A percentile compares a stretch with the other conserved stretches of the same genome.
Conservation (phyloP, 148 eudicot species). For the Rheum nobile region DNA sequence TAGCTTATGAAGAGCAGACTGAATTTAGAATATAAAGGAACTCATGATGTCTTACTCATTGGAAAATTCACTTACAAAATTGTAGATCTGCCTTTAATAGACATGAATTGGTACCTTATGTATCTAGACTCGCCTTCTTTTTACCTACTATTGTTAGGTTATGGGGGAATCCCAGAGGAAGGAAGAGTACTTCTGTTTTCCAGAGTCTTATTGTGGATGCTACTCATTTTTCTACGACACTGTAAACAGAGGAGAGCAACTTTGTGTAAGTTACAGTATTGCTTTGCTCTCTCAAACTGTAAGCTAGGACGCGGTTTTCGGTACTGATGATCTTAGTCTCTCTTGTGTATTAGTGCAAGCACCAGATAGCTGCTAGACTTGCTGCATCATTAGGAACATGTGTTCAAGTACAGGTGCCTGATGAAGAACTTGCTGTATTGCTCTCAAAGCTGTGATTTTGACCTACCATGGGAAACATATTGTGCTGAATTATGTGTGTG, state of each 20-base stretch:
- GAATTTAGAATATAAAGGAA: too few species aligned
- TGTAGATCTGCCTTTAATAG: too few species aligned
- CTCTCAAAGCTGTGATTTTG: conserved; percentile 50
- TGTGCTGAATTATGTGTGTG: background rate
- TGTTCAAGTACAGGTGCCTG: conserved; percentile 53
- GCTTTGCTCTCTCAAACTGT: background rate
- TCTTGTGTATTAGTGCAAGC: conserved; percentile 57
- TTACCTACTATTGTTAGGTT: conserved; percentile 28
- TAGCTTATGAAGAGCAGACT: background rate
- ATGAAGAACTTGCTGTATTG: conserved; percentile 69
- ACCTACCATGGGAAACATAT: background rate
- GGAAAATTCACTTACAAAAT: too few species aligned
- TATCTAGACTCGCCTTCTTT: background rate
- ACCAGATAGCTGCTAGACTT: conserved; percentile 93
- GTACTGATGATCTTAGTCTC: background rate
- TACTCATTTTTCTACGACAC: conserved; percentile 90
- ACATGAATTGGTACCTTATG: background rate
- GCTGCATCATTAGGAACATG: conserved; percentile 60
- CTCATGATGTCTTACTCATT: too few species aligned
- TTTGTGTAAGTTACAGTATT: conserved; percentile 52
- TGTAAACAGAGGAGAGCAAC: conserved; percentile 81
- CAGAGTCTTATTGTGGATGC: conserved; percentile 81
- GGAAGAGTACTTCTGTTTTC: conserved; percentile 78
- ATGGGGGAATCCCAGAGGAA: conserved; percentile 78
- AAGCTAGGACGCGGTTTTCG: background rate